Base-by-base conservation (phyloP, 768 basidiomycete genomes). In the Lyophyllum semitale region DNA sequence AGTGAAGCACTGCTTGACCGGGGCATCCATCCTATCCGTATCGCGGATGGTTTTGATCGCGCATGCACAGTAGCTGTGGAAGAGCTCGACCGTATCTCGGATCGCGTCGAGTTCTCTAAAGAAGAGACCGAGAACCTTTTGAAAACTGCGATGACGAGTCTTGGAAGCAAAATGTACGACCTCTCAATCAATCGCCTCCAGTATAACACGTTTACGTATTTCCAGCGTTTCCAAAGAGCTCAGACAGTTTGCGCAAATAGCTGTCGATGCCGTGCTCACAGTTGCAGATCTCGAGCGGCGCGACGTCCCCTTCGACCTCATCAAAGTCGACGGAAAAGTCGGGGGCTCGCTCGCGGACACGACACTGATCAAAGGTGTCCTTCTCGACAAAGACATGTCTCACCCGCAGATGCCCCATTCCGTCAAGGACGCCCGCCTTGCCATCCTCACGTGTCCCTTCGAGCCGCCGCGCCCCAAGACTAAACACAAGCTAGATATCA, bases 361-460 rank as follows among this genome's bases (percentile, higher is more conserved):
- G 7, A 85, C 84, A 40, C 83, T 99, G 63, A 96, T 99, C 77
- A 90, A 90, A 65, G 97, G 97, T 63, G 97, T 99, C 40, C 91
- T 99, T 64, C 84, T 99, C 69, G 97, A 99, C 86, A 99, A 99
- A 75, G 96, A 99, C 75, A 96, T 99, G 91, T 98, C 95, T 12
- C 97, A 99, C 67, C 91, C 96, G 4, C 94, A 97, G 72, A 99
- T 99, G 97, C 96, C 96, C 8, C 86, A 83, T 55, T 79, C 77
- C 32, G 88, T 99, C 63, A 82, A 80, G 61, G 91, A 98, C 70
- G 97, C 97, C 51, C 87, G 87, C 56, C 79, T 99, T 51, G 97
- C 96, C 13, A 98, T 99, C 73, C 83, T 99, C 42, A 99, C 97
- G 41, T 99, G 97, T 73, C 95, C 97, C 20, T 99, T 99, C 69